Evolutionary conservation across 2,329 filamentous ascomycete genomes (phyloP).

Genomic region (Ascochyta koolunga): DNA sequence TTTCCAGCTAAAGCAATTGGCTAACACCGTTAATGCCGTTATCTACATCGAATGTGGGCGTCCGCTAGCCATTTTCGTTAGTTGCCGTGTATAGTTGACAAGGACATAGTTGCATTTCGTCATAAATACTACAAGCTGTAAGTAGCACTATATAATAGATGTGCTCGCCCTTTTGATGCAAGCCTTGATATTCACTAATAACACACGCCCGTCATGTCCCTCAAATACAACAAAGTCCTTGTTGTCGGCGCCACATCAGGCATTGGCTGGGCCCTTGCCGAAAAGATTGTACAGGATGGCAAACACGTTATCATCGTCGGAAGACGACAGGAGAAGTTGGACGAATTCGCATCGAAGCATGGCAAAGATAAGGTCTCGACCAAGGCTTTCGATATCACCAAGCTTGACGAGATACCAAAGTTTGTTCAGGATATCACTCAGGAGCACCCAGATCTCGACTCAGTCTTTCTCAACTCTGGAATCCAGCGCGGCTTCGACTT

Average conservation of each 20-base stretch:
- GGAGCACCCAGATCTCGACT: constrained; percentile 59
- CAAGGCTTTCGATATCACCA: constrained; percentile 58
- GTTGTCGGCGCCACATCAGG: constrained; percentile 61
- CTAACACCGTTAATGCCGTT: constrained; percentile 8
- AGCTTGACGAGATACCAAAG: constrained; percentile 55
- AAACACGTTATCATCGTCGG: constrained; percentile 58
- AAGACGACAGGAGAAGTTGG: constrained; percentile 58
- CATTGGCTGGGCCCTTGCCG: constrained; percentile 58
- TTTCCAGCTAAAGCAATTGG: neutral
- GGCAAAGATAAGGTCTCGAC: constrained; percentile 54
- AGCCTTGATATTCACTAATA: neutral
- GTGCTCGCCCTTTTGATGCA: neutral
- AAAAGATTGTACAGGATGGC: constrained; percentile 56
- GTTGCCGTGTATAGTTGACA: neutral
- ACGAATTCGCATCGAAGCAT: constrained; percentile 55
- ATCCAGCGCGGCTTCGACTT: constrained; percentile 60
- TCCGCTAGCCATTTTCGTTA: neutral
- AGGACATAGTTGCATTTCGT: neutral
- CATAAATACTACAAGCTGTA: neutral
- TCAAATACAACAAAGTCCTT: constrained; percentile 60
- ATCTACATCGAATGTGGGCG: neutral
- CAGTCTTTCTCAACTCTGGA: constrained; percentile 60
- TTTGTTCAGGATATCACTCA: constrained; percentile 52
- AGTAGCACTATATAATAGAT: neutral
- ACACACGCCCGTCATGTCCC: constrained; percentile 44